Evolutionary conservation across 2,329 filamentous ascomycete genomes (phyloP), one percentile per base, ranked within the genome.

Genomic region (Colletotrichum somersetense): DNA sequence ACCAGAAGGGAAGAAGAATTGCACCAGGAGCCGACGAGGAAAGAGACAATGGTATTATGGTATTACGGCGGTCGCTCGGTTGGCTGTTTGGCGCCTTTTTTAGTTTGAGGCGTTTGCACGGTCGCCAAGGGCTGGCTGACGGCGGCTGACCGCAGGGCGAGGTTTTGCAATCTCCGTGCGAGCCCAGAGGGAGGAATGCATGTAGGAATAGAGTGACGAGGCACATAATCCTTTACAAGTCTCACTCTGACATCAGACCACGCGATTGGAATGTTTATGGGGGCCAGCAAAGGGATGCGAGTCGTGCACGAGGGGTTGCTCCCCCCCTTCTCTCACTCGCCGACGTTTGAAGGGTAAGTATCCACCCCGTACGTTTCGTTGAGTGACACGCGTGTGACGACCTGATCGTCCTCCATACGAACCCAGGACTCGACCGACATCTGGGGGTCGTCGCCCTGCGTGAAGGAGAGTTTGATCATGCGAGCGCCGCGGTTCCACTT

Each of bases 321-420:
- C 23, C 30, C 33, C 30, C 30, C 30, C 30, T 30, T 30, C 30
- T 30, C 53, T 72, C 53, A 67, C 46, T 71, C 61, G 16, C 62
- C 67, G 30, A 58, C 62, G 44, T 71, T 62, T 18, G 66, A 40
- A 0, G 85, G 82, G 77, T 92, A 92, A 23, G 73, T 73, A 77
- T 92, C 89, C 6, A 77, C 73, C 1, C 89, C 89, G 74, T 88
- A 92, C 0, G 90, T 91, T 5, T 82, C 79, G 76, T 92, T 92
- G 57, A 92, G 80, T 11, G 80, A 82, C 5, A 92, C 86, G 1
- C 75, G 78, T 0, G 86, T 88, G 1, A 88, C 85, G 0, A 87
- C 77, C 0, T 79, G 82, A 0, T 88, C 87, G 65, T 86, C 84
- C 75, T 92, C 90, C 53, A 92, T 81, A 5, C 89, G 83, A 48